Conservation (phyloP, 2,329 filamentous ascomycete genomes). For the Orbilia quercus region DNA sequence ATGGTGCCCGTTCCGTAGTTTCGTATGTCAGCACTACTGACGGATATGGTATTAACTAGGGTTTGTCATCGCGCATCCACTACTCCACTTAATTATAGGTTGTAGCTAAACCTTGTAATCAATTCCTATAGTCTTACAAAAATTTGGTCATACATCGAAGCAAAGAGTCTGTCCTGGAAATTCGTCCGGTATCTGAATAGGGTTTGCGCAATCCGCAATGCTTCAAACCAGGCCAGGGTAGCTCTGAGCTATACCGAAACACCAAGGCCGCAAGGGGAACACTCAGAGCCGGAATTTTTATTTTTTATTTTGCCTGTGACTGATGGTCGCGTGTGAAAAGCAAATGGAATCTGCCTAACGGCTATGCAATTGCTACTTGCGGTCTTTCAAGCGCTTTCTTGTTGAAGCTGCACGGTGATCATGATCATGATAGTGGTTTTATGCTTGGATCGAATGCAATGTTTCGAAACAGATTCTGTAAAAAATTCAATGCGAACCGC, state of each 20-base stretch:
- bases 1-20: constrained; percentile 47
- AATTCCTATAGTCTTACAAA: constrained; percentile 44
- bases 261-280: constrained; percentile 33
- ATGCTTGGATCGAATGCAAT: constrained; percentile 18
- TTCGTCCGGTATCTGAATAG: constrained; percentile 15
- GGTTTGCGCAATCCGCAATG: constrained; percentile 48
- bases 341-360: constrained; percentile 26
- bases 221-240: constrained; percentile 35
- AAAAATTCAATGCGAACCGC: constrained; percentile 36
- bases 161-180: constrained; percentile 4
- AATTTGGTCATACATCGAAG: constrained; percentile 28
- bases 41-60: constrained; percentile 51
- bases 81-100: constrained; percentile 55
- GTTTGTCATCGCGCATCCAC: constrained; percentile 53
- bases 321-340: constrained; percentile 30
- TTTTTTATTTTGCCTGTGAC: constrained; percentile 1
- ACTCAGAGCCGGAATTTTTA: constrained; percentile 19
- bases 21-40: constrained; percentile 56
- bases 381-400: constrained; percentile 30
- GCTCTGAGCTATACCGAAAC: constrained; percentile 25
- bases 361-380: constrained; percentile 1
- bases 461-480: constrained; percentile 42
- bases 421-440: constrained; percentile 33
- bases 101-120: constrained; percentile 47
- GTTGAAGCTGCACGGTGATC: constrained; percentile 42